These are phyloP conservation scores for Trichophyton schoenleinii DNA, from an alignment of 2,329 filamentous ascomycete species.

Conservation along the genomic window DNA sequence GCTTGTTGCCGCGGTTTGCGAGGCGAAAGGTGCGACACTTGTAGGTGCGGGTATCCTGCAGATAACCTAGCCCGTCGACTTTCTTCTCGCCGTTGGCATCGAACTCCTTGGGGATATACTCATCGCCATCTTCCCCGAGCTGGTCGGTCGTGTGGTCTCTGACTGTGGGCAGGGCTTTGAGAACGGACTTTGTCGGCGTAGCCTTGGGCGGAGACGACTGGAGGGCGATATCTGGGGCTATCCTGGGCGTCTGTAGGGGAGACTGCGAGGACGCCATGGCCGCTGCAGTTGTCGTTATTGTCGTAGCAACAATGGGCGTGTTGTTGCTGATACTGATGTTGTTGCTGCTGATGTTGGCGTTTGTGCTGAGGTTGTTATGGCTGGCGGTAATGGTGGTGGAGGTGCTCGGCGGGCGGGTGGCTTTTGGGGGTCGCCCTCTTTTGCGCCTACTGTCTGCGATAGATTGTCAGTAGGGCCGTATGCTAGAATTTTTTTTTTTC, in stretches of 20 bases:
- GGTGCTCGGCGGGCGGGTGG: conserved; percentile 27
- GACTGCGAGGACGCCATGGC: conserved; percentile 1
- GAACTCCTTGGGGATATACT: conserved; percentile 86
- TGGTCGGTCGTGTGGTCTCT: conserved; percentile 96
- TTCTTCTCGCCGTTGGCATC: conserved; percentile 93
- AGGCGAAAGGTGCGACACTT: conserved; percentile 88
- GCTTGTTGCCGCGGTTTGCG: conserved; percentile 76
- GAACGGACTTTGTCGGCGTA: conserved; percentile 64
- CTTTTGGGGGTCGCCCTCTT: conserved; percentile 40
- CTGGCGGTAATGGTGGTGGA: conserved; percentile 11
- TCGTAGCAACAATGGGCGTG: not conserved
- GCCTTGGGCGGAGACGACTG: conserved; percentile 56
- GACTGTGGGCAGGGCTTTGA: conserved; percentile 91
- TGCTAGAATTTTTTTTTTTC: not conserved
- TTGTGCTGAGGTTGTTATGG: not conserved
- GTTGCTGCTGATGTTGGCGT: not conserved
- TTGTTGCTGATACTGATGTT: not conserved
- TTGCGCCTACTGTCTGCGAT: conserved; percentile 33
- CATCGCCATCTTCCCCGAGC: conserved; percentile 74
- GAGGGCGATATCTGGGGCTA: conserved; percentile 26
- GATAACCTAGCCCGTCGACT: conserved; percentile 69
- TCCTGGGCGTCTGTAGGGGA: conserved; percentile 27
- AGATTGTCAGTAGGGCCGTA: not conserved
- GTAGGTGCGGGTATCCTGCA: conserved; percentile 73
- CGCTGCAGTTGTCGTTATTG: not conserved